A percentile compares a stretch with the other conserved stretches of the same genome.
These are phyloP conservation scores for Ustilago nuda DNA, from an alignment of 1,284 basidiomycete species.

Conservation along the genomic window DNA sequence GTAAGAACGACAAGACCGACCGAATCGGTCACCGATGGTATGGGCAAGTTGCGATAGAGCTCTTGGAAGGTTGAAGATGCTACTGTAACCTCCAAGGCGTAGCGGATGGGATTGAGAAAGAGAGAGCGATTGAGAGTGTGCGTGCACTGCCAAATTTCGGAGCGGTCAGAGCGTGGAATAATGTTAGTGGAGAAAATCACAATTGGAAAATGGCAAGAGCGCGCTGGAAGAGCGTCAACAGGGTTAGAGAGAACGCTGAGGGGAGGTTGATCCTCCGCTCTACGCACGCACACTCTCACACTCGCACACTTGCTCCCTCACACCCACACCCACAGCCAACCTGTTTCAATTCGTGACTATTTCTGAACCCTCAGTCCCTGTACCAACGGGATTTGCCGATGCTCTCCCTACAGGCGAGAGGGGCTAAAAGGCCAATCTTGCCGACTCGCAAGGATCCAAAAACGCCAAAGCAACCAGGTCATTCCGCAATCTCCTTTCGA, in stretches of 20 bases:
- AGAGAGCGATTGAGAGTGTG: neutral
- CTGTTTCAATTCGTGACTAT: constrained; percentile 4
- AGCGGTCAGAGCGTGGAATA: neutral
- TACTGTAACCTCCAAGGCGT: neutral
- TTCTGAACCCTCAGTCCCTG: neutral
- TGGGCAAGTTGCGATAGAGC: neutral
- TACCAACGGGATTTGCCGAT: constrained; percentile 1
- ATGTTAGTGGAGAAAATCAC: neutral
- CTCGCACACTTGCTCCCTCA: neutral
- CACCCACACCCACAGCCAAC: neutral
- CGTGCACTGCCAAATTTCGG: neutral
- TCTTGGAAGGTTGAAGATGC: neutral
- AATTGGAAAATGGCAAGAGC: constrained; percentile 1
- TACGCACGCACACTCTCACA: neutral
- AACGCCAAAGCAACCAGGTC: neutral
- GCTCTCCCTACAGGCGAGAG: neutral
- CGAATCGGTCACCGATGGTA: neutral
- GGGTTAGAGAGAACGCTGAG: constrained; percentile 15
- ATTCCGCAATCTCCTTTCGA: neutral
- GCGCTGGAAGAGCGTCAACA: constrained; percentile 34
- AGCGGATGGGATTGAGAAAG: constrained; percentile 3
- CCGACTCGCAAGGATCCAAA: constrained; percentile 4
- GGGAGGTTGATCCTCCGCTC: constrained; percentile 7
- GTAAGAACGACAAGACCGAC: neutral
- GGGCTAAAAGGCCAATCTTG: neutral